Evolutionary conservation across 306 rosid genomes (phyloP).

Genomic region (Argentina anserina): DNA sequence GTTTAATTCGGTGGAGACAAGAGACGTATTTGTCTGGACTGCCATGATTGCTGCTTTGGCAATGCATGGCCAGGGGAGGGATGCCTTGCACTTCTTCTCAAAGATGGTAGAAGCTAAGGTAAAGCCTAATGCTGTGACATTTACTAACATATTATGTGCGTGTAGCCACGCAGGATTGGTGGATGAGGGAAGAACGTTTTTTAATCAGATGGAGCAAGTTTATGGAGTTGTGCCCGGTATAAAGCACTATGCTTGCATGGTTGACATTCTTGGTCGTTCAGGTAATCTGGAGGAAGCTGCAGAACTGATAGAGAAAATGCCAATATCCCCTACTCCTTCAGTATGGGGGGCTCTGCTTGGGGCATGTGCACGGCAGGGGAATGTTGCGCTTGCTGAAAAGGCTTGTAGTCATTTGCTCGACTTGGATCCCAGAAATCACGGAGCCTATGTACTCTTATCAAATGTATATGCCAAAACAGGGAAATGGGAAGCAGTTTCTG

Average conservation of each 20-base stretch:
- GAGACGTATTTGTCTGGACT: conserved; percentile 64
- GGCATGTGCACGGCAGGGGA: conserved; percentile 48
- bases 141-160: conserved; percentile 53
- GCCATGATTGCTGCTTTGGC: conserved; percentile 64
- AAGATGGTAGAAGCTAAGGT: conserved; percentile 50
- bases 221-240: conserved; percentile 49
- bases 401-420: conserved; percentile 45
- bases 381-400: conserved; percentile 50
- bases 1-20: conserved; percentile 35
- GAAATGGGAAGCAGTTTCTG: conserved; percentile 58
- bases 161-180: conserved; percentile 61
- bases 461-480: conserved; percentile 57
- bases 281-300: conserved; percentile 52
- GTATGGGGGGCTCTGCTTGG: conserved; percentile 63
- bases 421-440: conserved; percentile 57
- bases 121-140: conserved; percentile 58
- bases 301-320: conserved; percentile 44
- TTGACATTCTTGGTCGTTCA: conserved; percentile 52
- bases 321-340: conserved; percentile 40
- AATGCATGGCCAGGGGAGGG: conserved; percentile 60
- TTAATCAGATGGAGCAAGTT: conserved; percentile 49
- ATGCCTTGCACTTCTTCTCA: conserved; percentile 45
- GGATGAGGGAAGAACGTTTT: conserved; percentile 39
- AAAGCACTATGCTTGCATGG: conserved; percentile 57
- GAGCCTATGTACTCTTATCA: conserved; percentile 58